phyloP scores from a whole-genome alignment of 1,284 basidiomycete genomes.

The Fomes fomentarius region DNA sequence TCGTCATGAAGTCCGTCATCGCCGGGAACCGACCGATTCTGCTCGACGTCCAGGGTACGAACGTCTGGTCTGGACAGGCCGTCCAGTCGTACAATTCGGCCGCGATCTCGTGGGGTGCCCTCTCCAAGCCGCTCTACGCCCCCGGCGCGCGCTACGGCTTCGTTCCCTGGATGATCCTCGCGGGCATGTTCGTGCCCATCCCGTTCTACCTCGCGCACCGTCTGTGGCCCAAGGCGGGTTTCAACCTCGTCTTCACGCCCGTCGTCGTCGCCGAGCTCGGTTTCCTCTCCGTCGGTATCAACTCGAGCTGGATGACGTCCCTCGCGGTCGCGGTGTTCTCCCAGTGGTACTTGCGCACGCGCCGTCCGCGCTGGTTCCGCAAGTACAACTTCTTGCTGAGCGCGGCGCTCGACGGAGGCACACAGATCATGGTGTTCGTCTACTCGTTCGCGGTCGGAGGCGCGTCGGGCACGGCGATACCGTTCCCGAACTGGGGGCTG shows the following conservation, averaged over 20 bases:
- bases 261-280: slow-evolving; percentile 47
- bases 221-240: slow-evolving; percentile 46
- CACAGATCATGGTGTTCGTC: slow-evolving; percentile 40
- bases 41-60: slow-evolving; percentile 45
- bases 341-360: slow-evolving; percentile 33
- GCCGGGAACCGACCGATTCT: slow-evolving; percentile 29
- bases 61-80: slow-evolving; percentile 55
- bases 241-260: slow-evolving; percentile 51
- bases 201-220: slow-evolving; percentile 56
- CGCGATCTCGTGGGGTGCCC: slow-evolving; percentile 78
- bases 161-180: slow-evolving; percentile 56
- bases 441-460: slow-evolving; percentile 64
- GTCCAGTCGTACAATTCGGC: slow-evolving; percentile 48
- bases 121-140: slow-evolving; percentile 71
- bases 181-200: slow-evolving; percentile 54
- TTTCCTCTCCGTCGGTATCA: slow-evolving; percentile 53
- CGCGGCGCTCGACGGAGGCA: slow-evolving; percentile 59
- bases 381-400: slow-evolving; percentile 64
- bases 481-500: slow-evolving; percentile 49
- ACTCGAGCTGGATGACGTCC: slow-evolving; percentile 47
- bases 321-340: slow-evolving; percentile 54
- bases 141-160: slow-evolving; percentile 59
- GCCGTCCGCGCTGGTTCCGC: slow-evolving; percentile 48
- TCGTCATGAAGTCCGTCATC: slow-evolving; percentile 34
- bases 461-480: slow-evolving; percentile 48